Base-by-base conservation (phyloP, 148 eudicot genomes). In the Arctostaphylos glauca region DNA sequence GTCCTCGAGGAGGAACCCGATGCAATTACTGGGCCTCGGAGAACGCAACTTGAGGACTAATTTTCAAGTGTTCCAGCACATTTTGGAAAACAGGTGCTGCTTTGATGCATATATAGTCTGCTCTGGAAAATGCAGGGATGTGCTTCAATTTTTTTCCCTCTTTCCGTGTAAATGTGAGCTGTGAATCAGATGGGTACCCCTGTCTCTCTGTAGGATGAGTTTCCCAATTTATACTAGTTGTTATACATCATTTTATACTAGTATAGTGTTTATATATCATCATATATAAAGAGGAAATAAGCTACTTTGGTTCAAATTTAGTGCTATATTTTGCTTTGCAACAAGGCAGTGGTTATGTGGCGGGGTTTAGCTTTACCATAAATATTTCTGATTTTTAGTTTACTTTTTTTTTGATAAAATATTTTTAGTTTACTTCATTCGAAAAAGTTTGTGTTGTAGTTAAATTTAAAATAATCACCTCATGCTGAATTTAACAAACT, bases 81-180 rank as follows among this genome's bases (percentile, higher is more conserved):
- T 47, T 74, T 79, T 62, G 56, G 86, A 76, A 87, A 81, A 85
- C 86, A 74, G 84, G 86, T 84, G 86, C 80, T 55, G 59, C 84
- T 80, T 73, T 47, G 71, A 43, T 25, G 71, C 71, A 31, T 3
- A 19, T 38, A 23, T 72, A 56, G 9, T 18, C 49, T 82, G 48
- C n/a, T 6, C 19, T 58, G 31, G 78, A 58, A 53, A 81, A 79
- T 64, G 75, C 53, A 81, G 85, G 83, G 77, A 84, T 41, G 43
- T 75, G 79, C 77, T 46, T 23, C 31, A 12, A 75, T 75, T 74
- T 76, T 46, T 82, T 7, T 75, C 31, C 47, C 44, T 15, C 49
- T 44, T 54, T 48, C 74, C 43, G 64, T 86, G 90, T 86, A 88
- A 81, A 88, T 86, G 82, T 58, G 75, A 83, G 84, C 76, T 74